These are phyloP conservation scores for Nicotiana attenuata DNA, from an alignment of 257 asterid species.

Conservation along the genomic window DNA sequence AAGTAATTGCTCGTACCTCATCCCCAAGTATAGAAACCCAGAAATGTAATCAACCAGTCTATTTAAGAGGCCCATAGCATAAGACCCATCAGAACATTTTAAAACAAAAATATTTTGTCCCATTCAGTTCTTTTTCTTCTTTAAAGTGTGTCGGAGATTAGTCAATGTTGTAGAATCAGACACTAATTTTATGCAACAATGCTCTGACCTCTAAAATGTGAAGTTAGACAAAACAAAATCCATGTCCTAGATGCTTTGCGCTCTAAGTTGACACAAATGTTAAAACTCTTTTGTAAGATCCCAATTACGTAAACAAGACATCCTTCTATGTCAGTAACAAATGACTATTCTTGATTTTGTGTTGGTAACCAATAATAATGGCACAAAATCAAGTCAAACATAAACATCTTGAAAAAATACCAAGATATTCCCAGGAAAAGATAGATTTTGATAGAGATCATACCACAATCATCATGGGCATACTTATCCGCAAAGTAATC, in stretches of 20 bases:
- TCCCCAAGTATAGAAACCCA: constrained; percentile 1
- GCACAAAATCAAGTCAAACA: not conserved
- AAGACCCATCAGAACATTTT: not conserved
- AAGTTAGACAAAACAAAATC: not conserved
- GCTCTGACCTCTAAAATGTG: not conserved
- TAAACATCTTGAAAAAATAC: not conserved
- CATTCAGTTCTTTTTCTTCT: not conserved
- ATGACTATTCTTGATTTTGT: not conserved
- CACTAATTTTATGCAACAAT: not conserved
- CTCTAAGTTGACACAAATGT: not conserved
- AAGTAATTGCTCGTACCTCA: constrained; percentile 3
- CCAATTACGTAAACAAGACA: not conserved
- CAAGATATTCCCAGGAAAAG: not conserved
- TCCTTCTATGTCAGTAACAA: not conserved
- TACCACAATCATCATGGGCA: constrained; percentile 61
- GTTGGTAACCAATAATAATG: constrained; percentile 1
- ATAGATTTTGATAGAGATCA: constrained; percentile 16
- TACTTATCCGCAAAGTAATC: constrained; percentile 73
- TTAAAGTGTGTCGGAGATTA: not conserved
- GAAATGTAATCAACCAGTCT: not conserved
- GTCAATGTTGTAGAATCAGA: not conserved
- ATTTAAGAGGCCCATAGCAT: not conserved
- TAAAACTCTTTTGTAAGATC: not conserved
- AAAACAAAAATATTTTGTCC: not conserved
- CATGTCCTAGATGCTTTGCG: not conserved